Evolutionary conservation across 805 yeast genomes (phyloP).

Genomic region (Saturnispora kantuleensis): DNA sequence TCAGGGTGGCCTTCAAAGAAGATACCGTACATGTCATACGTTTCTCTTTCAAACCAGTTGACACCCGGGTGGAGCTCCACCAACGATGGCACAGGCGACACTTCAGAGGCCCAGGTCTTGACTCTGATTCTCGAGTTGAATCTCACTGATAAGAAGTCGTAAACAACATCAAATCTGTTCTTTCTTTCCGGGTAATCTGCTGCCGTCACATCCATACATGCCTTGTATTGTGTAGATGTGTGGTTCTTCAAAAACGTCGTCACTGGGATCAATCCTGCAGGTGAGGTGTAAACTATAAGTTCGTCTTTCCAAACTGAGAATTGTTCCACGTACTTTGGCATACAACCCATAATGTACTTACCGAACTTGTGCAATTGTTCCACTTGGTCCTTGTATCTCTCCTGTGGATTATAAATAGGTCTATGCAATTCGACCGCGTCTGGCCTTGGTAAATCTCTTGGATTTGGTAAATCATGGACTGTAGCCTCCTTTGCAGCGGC

Average conservation of each 20-base stretch:
- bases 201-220: slow-evolving; percentile 73
- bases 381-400: slow-evolving; percentile 51
- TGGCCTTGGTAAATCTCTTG: slow-evolving; percentile 27
- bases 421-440: slow-evolving; percentile 26
- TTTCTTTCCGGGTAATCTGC: slow-evolving; percentile 79
- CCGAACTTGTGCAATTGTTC: slow-evolving; percentile 80
- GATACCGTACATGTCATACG: slow-evolving; percentile 79
- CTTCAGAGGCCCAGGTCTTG: slow-evolving; percentile 80
- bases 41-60: slow-evolving; percentile 87
- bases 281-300: slow-evolving; percentile 65
- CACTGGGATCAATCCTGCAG: slow-evolving; percentile 64
- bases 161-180: slow-evolving; percentile 80
- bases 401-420: slow-evolving; percentile 69
- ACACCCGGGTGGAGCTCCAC: slow-evolving; percentile 69
- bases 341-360: slow-evolving; percentile 59
- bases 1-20: slow-evolving; percentile 88
- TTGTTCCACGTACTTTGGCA: slow-evolving; percentile 77
- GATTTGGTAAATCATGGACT: slow-evolving; percentile 24
- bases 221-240: slow-evolving; percentile 70
- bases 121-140: slow-evolving; percentile 82
- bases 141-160: slow-evolving; percentile 70
- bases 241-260: slow-evolving; percentile 64
- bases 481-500: slow-evolving; percentile 11
- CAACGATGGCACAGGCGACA: slow-evolving; percentile 70
- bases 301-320: slow-evolving; percentile 90